A percentile compares a stretch with the other conserved stretches of the same genome.
phyloP scores from a whole-genome alignment of 768 basidiomycete species.

The Rhizopogon vinicolor region DNA sequence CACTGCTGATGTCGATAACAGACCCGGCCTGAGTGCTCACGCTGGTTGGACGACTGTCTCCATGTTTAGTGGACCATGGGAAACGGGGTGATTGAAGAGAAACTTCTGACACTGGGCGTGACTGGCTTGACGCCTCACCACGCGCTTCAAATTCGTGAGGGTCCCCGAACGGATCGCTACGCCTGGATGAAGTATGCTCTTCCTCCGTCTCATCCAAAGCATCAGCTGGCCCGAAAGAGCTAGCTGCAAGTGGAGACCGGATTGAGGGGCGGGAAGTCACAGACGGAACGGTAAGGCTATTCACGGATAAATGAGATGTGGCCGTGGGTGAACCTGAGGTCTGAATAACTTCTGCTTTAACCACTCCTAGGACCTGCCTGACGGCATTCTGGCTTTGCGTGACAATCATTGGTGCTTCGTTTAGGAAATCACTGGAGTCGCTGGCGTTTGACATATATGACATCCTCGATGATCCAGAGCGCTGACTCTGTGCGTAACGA shows the following conservation, averaged over 20 bases:
- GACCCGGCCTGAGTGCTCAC: constrained; percentile 60
- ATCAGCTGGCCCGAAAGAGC: constrained; percentile 70
- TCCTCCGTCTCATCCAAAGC: constrained; percentile 44
- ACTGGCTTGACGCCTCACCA: constrained; percentile 14
- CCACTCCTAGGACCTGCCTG: constrained; percentile 70
- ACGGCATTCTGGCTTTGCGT: constrained; percentile 59
- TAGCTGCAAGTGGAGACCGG: constrained; percentile 65
- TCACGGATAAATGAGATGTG: constrained; percentile 21
- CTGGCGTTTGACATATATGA: constrained; percentile 76
- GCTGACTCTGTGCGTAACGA: constrained; percentile 41
- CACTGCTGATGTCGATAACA: constrained; percentile 55
- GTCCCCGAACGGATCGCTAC: constrained; percentile 62
- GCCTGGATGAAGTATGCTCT: constrained; percentile 17
- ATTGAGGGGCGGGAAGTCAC: constrained; percentile 36
- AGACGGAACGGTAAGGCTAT: constrained; percentile 39
- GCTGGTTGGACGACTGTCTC: constrained; percentile 52
- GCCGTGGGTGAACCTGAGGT: constrained; percentile 39
- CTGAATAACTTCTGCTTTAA: constrained; percentile 75
- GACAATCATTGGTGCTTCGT: constrained; percentile 79
- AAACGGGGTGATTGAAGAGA: constrained; percentile 32
- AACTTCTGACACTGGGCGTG: constrained; percentile 32
- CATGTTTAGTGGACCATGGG: constrained; percentile 37
- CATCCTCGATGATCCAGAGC: constrained; percentile 53
- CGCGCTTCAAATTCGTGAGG: constrained; percentile 30
- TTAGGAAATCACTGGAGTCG: constrained; percentile 73